Conservation (phyloP, 2,329 filamentous ascomycete genomes). For the Alternaria dauci region DNA sequence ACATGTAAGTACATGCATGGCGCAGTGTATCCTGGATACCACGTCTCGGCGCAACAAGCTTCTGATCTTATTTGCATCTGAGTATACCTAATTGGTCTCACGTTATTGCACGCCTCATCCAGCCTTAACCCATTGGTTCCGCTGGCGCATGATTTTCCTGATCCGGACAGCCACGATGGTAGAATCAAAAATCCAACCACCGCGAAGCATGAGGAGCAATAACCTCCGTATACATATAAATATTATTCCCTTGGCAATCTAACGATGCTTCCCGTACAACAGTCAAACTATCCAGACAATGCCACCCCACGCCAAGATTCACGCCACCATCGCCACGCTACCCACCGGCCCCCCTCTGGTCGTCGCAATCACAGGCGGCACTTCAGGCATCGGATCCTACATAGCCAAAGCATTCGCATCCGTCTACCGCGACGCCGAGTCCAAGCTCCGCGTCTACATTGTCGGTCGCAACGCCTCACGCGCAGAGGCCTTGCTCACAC, state of each 20-base stretch:
- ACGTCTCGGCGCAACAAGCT: not conserved
- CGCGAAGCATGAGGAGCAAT: not conserved
- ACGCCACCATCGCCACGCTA: slow-evolving; percentile 23
- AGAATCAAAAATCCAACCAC: not conserved
- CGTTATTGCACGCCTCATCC: not conserved
- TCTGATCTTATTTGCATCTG: not conserved
- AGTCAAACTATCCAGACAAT: not conserved
- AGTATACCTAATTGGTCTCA: not conserved
- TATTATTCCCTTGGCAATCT: not conserved
- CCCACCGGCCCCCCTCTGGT: slow-evolving; percentile 31
- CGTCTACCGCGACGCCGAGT: slow-evolving; percentile 14
- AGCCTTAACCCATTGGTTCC: not conserved
- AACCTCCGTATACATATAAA: not conserved
- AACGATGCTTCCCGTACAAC: not conserved
- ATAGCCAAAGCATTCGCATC: slow-evolving; percentile 27
- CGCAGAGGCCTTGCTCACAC: slow-evolving; percentile 37
- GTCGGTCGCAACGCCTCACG: slow-evolving; percentile 52
- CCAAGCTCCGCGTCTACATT: slow-evolving; percentile 53
- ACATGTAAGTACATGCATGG: not conserved
- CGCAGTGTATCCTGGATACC: not conserved
- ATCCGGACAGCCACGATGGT: not conserved
- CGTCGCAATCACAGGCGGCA: slow-evolving; percentile 31
- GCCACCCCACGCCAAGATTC: slow-evolving; percentile 8
- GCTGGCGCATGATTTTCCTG: slow-evolving; percentile 4
- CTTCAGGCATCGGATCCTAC: slow-evolving; percentile 40